phyloP scores from a whole-genome alignment of 1,284 basidiomycete genomes.

The Bondarzewia mesenterica region DNA sequence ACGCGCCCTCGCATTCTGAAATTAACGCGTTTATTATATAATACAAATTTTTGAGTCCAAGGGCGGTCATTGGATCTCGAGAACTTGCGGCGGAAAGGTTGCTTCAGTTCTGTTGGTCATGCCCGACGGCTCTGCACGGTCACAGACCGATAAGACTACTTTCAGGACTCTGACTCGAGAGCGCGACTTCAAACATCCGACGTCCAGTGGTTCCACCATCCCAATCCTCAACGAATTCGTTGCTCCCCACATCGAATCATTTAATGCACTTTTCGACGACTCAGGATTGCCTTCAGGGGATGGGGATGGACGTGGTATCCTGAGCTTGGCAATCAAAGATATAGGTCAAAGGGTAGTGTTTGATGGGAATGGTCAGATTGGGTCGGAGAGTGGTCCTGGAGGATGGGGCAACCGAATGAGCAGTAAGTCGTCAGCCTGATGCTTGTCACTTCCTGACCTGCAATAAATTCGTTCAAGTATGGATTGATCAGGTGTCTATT shows the following conservation, averaged over 20 bases:
- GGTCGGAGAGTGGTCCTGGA: conserved; percentile 42
- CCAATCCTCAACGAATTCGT: conserved; percentile 91
- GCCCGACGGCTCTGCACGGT: conserved; percentile 23
- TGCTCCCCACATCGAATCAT: conserved; percentile 90
- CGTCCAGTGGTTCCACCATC: conserved; percentile 61
- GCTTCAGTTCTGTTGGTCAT: conserved; percentile 17
- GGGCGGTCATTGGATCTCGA: neutral
- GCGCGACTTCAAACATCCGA: conserved; percentile 74
- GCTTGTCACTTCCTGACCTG: conserved; percentile 9
- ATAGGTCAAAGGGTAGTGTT: conserved; percentile 90
- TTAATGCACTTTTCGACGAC: conserved; percentile 93
- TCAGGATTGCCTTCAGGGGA: conserved; percentile 66
- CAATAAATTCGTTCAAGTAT: conserved; percentile 48
- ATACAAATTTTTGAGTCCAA: conserved; percentile 4
- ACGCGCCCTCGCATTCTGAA: conserved; percentile 9
- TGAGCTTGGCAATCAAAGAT: conserved; percentile 77
- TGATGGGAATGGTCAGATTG: conserved; percentile 61
- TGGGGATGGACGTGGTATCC: conserved; percentile 71
- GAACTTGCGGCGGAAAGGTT: neutral
- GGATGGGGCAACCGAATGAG: conserved; percentile 78
- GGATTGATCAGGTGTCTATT: conserved; percentile 85
- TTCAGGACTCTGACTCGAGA: conserved; percentile 88
- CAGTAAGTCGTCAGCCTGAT: conserved; percentile 41
- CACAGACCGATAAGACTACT: conserved; percentile 28
- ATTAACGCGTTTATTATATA: conserved; percentile 10